phyloP scores from a whole-genome alignment of 176 grass and related monocot genomes.

The Aechmea fasciata region DNA sequence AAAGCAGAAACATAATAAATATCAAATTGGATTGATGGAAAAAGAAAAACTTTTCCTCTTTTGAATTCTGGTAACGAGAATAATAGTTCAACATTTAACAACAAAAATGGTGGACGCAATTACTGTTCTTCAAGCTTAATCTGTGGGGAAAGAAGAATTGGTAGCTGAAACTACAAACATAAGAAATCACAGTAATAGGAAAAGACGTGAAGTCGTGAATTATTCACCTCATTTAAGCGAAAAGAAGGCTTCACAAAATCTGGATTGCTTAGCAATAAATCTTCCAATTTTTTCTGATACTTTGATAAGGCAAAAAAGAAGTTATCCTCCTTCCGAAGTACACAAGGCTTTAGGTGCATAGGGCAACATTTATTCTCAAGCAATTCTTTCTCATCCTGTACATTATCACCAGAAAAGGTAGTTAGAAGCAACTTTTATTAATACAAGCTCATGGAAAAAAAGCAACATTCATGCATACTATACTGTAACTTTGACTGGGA shows the following conservation, averaged over 20 bases:
- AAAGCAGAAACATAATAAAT: background rate
- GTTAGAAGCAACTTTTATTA: background rate
- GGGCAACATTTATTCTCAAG: conserved; percentile 72
- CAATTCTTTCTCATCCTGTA: conserved; percentile 91
- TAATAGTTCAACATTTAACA: no score
- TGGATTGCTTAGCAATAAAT: conserved; percentile 68
- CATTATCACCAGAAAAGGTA: conserved; percentile 16
- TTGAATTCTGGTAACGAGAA: no score
- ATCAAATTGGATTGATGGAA: background rate
- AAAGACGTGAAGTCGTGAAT: background rate
- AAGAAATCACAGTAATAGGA: background rate
- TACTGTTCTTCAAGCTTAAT: no score
- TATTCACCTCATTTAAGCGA: conserved; percentile 84
- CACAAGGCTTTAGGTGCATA: conserved; percentile 82
- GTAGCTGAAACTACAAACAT: background rate
- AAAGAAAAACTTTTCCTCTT: background rate
- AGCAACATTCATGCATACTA: background rate
- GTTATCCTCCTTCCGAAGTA: conserved; percentile 85
- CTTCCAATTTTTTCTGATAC: conserved; percentile 82
- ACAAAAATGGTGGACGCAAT: no score
- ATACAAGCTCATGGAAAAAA: no score
- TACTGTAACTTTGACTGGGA: background rate
- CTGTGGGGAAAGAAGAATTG: background rate
- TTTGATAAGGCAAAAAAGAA: conserved; percentile 98
- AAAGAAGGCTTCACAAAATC: conserved; percentile 86